phyloP scores from a whole-genome alignment of 164 flowering plant genomes.

The Nymphaea thermarum region DNA sequence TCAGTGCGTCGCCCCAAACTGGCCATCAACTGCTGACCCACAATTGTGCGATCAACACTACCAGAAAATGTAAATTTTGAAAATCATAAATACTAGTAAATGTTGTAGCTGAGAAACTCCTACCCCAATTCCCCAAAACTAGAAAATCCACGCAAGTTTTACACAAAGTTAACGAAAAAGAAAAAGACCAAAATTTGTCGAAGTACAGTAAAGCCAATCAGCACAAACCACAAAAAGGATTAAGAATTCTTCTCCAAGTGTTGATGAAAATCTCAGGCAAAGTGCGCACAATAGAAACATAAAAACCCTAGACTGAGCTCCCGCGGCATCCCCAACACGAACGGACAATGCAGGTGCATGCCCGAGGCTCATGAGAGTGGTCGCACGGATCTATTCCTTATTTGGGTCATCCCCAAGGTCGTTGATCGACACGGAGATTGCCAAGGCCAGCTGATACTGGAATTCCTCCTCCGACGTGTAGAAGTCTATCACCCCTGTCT shows the following conservation, averaged over 20 bases:
- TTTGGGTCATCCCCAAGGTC: conserved; percentile 23
- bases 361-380: conserved; percentile 35
- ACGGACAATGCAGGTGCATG: conserved; percentile 17
- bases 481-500: conserved; percentile 24
- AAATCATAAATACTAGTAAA: no score
- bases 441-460: conserved; percentile 84
- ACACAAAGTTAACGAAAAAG: no score
- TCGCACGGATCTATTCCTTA: conserved; percentile 72
- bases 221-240: no score
- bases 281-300: background rate
- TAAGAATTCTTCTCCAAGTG: no score
- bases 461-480: conserved; percentile 81
- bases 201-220: no score
- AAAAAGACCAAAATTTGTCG: no score
- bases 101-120: no score
- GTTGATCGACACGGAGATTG: conserved; percentile 81
- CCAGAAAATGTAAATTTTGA: background rate
- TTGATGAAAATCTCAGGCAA: no score
- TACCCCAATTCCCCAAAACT: no score
- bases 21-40: background rate
- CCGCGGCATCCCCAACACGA: conserved; percentile 26
- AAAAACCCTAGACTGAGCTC: conserved; percentile 25
- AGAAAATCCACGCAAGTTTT: no score
- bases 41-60: background rate
- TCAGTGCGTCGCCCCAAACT: no score